phyloP scores from a whole-genome alignment of 176 grass and related monocot genomes.

The Carex myosuroides region DNA sequence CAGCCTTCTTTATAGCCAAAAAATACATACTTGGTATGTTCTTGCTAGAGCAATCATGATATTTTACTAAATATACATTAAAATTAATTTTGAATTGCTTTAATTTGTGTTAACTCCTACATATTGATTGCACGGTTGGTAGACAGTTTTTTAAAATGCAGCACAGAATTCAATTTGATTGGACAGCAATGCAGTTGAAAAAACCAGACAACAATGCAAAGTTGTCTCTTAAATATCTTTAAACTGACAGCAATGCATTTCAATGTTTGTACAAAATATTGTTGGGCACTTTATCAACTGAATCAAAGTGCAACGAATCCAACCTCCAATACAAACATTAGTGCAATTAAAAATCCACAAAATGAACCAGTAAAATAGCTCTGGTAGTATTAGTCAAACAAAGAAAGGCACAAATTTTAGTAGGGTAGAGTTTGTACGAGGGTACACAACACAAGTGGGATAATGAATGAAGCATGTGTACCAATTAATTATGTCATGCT shows the following conservation, averaged over 20 bases:
- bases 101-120: neutral
- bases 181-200: neutral
- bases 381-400: neutral
- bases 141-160: neutral
- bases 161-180: slow-evolving; percentile 1
- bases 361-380: neutral
- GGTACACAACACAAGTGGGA: neutral
- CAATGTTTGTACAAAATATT: neutral
- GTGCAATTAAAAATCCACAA: no score
- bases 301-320: neutral
- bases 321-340: neutral
- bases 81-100: neutral
- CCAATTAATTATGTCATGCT: neutral
- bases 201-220: neutral
- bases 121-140: neutral
- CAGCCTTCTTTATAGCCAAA: no score
- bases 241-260: neutral
- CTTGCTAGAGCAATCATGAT: neutral
- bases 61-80: neutral
- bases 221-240: neutral
- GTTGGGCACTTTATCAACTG: neutral
- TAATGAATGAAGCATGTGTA: slow-evolving; percentile 7
- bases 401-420: neutral
- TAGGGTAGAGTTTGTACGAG: neutral
- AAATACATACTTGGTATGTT: neutral